Evolutionary conservation across 2,329 filamentous ascomycete species (phyloP), one percentile per base, ranked within the genome.

Genomic region (Byssochlamys sp.): DNA sequence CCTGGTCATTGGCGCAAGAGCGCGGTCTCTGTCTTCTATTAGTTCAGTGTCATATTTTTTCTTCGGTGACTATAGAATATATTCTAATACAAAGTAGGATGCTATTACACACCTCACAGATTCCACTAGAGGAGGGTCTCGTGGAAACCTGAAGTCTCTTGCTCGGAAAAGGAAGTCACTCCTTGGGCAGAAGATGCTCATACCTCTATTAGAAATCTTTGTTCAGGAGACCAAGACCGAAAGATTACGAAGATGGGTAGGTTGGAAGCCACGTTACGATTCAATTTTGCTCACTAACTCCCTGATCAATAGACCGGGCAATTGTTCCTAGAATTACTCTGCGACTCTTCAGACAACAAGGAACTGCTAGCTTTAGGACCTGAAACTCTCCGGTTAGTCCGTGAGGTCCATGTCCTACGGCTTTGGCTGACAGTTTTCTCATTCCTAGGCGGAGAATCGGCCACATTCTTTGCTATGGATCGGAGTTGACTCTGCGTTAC

Each of bases 301-400:
- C 65, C 14, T 11, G 11, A 29, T 33, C 39, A 7, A 27, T 27
- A 70, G 67, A 60, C 61, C 24, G 67, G 67, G 1, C 67, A 66
- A 50, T 53, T 64, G 14, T 50, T 69, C 3, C 53, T 63, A 14
- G 67, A 69, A 55, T 31, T 66, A 24, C 26, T 66, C 2, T 55
- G 56, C 9, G 59, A 60, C 11, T 61, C 58, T 27, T 26, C 61
- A 14, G 55, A 57, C 3, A 57, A 58, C 28, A 53, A 58, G 12
- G 6, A 50, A 6, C 27, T 53, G 11, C 33, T 59, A 33, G 25
- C 53, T 10, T 48, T 52, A 45, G 52, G 29, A 14, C 11, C n/a
- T 10, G 54, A 53, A 48, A 19, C 33, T 11, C 24, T 56, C 24
- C 33, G 56, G 59, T 59, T n/a, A 28, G 11, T 10, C 39, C n/a